Base-by-base conservation (phyloP, 257 asterid genomes). In the Capsicum chinense region DNA sequence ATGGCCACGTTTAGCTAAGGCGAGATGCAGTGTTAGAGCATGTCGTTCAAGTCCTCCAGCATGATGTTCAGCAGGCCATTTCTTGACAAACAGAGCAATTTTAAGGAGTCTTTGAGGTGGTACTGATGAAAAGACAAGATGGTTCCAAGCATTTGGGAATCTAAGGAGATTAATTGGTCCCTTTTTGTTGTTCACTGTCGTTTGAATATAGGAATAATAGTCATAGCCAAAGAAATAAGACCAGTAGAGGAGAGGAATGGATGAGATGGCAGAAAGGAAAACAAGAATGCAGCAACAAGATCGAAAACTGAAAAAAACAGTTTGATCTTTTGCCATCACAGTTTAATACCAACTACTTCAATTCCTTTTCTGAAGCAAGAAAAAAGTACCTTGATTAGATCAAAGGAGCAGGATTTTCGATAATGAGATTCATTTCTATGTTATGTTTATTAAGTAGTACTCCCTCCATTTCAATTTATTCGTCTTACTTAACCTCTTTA, bases 1-100 rank as follows among this genome's bases (percentile, higher is more conserved):
- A 14, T 94, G 98, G 80, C 98, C 96, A 11, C 93, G 88, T 82
- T 68, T 86, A 26, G 97, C 96, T 2, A 78, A 78, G 64, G 82
- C 50, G 9, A 54, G 50, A 33, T 78, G 82, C 10, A 78, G 82
- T 7, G 64, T 78, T 33, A 54, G 13, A 83, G 98, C 95, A 7
- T 94, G 98, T 19, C 97, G 64, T 85, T 93, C 96, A 3, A 93
- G 95, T 73, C 98, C 98, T 14, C 97, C 95, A 0, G 97, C 93
- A 1, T 76, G 94, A 9, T 87, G 64, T 54, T 83, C 84, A 14
- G 86, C 86, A 0, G 98, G 95, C 98, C 98, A 92, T 83, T 91
- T 94, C 92, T 92, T 94, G 89, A 92, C 95, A 44, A 92, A 92
- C 35, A 92, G 87, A 12, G 95, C 98, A 47, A 94, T 85, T 70